These are phyloP conservation scores for Ophiostoma pallidulum DNA, from an alignment of 2,329 filamentous ascomycete genomes.

Conservation along the genomic window DNA sequence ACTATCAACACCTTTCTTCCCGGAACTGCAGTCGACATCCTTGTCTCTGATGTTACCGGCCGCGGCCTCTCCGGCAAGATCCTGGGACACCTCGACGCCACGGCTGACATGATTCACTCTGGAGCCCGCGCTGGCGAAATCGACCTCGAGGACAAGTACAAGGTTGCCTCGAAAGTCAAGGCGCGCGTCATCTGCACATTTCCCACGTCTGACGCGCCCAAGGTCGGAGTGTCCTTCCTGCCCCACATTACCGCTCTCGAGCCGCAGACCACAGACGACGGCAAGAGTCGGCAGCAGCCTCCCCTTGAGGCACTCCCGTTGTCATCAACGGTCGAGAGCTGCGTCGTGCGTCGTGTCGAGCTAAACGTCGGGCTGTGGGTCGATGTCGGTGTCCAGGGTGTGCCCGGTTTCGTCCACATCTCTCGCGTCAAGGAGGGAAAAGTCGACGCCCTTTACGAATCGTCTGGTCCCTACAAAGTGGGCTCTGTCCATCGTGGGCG, in stretches of 20 bases:
- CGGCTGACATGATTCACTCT: conserved; percentile 83
- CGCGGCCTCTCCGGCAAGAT: conserved; percentile 82
- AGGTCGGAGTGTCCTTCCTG: conserved; percentile 78
- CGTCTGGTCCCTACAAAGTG: conserved; percentile 67
- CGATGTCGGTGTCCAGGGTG: conserved; percentile 54
- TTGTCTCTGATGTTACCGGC: conserved; percentile 65
- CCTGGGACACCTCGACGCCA: conserved; percentile 83
- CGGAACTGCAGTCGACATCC: conserved; percentile 78
- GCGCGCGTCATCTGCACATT: conserved; percentile 84
- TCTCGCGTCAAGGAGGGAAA: conserved; percentile 86
- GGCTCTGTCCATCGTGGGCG: conserved; percentile 73
- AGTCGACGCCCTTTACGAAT: conserved; percentile 69
- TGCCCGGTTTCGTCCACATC: conserved; percentile 88
- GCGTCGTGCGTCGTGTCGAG: conserved; percentile 72
- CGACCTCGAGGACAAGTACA: conserved; percentile 68
- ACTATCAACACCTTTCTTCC: conserved; percentile 86
- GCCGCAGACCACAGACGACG: background rate
- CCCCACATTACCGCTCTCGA: conserved; percentile 66
- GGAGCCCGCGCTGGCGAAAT: conserved; percentile 60
- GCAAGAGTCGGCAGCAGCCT: conserved; percentile 18
- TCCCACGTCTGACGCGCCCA: conserved; percentile 66
- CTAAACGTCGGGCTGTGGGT: conserved; percentile 73
- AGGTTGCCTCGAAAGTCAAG: conserved; percentile 74
- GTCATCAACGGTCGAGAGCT: conserved; percentile 67
- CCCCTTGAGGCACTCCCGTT: conserved; percentile 55